A percentile compares a stretch with the other conserved stretches of the same genome.
Conservation (phyloP, 768 basidiomycete genomes). For the Rhizopogon vesiculosus region DNA sequence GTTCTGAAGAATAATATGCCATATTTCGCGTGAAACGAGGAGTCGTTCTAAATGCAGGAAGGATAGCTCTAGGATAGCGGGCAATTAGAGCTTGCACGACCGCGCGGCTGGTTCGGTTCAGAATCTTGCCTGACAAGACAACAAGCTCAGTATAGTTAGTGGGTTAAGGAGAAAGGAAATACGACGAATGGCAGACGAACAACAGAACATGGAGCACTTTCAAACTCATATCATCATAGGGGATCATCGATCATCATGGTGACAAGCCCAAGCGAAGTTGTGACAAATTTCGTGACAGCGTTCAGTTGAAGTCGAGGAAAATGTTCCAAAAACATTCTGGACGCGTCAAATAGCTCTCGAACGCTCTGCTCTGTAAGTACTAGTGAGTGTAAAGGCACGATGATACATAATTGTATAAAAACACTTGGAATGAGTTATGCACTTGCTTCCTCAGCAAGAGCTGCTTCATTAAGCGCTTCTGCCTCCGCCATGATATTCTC, state of each 20-base stretch:
- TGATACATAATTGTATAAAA: conserved; percentile 10
- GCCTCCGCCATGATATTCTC: conserved; percentile 86
- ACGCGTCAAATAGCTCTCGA: no score
- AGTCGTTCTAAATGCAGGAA: neutral
- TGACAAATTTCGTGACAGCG: neutral
- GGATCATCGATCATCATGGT: neutral
- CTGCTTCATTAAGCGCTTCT: conserved; percentile 75
- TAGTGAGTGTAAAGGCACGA: neutral
- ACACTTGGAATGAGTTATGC: conserved; percentile 1
- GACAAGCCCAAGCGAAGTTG: neutral
- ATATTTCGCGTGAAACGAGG: neutral
- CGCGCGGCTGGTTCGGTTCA: neutral
- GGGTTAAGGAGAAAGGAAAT: neutral
- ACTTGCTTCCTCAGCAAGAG: conserved; percentile 51
- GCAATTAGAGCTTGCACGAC: neutral
- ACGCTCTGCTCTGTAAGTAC: neutral
- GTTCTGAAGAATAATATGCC: neutral
- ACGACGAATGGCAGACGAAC: neutral
- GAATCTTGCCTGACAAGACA: neutral
- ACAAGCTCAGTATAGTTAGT: neutral
- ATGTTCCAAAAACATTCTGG: no score
- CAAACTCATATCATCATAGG: neutral
- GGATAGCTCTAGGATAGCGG: neutral
- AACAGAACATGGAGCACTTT: no score
- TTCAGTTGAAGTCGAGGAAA: neutral